Conservation (phyloP, 2,329 filamentous ascomycete genomes). For the Aspergillus candidus region DNA sequence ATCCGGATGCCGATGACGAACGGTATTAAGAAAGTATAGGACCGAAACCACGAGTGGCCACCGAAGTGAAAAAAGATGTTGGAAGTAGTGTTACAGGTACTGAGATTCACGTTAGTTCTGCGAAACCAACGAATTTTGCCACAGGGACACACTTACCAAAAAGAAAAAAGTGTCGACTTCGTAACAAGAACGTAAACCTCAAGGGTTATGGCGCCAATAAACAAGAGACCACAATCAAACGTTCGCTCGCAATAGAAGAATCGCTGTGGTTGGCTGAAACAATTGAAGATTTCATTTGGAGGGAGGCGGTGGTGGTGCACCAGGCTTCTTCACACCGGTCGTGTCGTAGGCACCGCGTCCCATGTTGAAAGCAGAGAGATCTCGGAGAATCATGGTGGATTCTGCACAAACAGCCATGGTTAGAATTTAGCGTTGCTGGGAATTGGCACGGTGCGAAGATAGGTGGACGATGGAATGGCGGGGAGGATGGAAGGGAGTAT, state of each 20-base stretch:
- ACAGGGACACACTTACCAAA: slow-evolving; percentile 20
- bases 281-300: slow-evolving; percentile 15
- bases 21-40: slow-evolving; percentile 25
- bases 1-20: slow-evolving; percentile 19
- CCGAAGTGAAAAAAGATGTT: slow-evolving; percentile 13
- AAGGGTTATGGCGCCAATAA: slow-evolving; percentile 20
- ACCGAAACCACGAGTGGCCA: slow-evolving; percentile 15
- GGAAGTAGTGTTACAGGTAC: slow-evolving; percentile 29
- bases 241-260: slow-evolving; percentile 16
- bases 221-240: slow-evolving; percentile 16
- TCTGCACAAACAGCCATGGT: slow-evolving; percentile 29
- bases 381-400: slow-evolving; percentile 37
- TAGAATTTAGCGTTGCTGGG: slow-evolving; percentile 13
- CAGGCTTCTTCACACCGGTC: slow-evolving; percentile 46
- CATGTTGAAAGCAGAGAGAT: slow-evolving; percentile 42
- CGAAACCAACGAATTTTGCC: slow-evolving; percentile 7
- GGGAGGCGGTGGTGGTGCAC: slow-evolving; percentile 40
- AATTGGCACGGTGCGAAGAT: slow-evolving; percentile 3
- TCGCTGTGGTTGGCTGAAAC: slow-evolving; percentile 17
- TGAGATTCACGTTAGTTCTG: slow-evolving; percentile 14
- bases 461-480: slow-evolving; percentile 1
- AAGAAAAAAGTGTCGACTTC: slow-evolving; percentile 20
- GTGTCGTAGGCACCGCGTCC: slow-evolving; percentile 49
- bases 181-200: slow-evolving; percentile 24
- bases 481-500: background rate